Base-by-base conservation (phyloP, 2,329 filamentous ascomycete species). In the Cercospora citrullina region DNA sequence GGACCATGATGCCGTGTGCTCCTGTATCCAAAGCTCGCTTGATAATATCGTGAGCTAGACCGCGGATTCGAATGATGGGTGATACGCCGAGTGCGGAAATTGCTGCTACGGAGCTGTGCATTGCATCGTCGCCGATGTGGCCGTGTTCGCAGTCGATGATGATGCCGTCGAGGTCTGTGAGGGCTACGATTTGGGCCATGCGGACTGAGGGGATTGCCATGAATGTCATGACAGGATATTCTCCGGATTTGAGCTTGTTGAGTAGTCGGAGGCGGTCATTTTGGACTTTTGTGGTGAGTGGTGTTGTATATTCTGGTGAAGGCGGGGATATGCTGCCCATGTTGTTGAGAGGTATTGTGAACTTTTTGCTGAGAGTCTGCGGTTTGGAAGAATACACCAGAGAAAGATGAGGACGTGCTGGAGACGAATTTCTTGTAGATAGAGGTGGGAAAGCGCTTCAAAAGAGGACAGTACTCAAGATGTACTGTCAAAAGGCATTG, bases 121-220 rank as follows among this genome's bases (percentile, higher is more conserved):
- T 39, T 6, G 36, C 79, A 51, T 76, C 78, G 72, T 84, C 82
- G 23, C 87, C 83, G 70, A 87, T 85, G 71, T 86, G 84, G n/a
- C 85, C 84, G 73, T 86, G 85, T 72, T 86, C 85, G 6, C 78
- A 81, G 72, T 87, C 84, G 45, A 86, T 86, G 77, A 90, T 81
- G 8, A 92, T 86, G 84, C 89, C 69, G 28, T 61, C 89, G 1
- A 89, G 83, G 0, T 88, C 89, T 3, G 84, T 85, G 65, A 87
- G 81, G 2, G 90, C 88, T 60, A 92, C 80, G 18, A 85, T 81
- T 68, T 86, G 84, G 39, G 84, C 84, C 68, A 78, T 76, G 45
- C 84, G 80, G 0, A 84, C 77, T 0, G 82, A 84, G 3, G 82
- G 81, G 9, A 85, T 76, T 33, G 80, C 83, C 73, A 85, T 76